Evolutionary conservation across 2,329 filamentous ascomycete species (phyloP).

Genomic region (Colletotrichum ledebouriae): DNA sequence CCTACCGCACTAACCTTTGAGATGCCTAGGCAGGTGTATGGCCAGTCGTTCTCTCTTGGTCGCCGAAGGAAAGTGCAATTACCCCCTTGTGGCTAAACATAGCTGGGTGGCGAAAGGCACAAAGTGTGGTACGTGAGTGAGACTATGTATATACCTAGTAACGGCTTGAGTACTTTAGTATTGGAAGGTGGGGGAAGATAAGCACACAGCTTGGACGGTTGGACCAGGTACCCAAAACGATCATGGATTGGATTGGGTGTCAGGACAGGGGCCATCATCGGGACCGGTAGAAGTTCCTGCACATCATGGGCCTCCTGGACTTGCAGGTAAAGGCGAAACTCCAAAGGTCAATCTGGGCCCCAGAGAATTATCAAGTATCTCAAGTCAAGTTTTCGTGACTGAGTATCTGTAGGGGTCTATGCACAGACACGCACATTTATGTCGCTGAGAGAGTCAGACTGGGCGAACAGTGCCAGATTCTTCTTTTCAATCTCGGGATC

Average conservation of each 20-base stretch:
- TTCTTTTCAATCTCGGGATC: too few relatives aligned
- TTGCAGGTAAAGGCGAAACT: slow-evolving; percentile 1
- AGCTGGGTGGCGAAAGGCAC: too few relatives aligned
- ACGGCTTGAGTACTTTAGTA: neutral
- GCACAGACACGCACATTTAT: neutral
- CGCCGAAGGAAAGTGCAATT: too few relatives aligned
- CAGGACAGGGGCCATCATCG: neutral
- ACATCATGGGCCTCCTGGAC: slow-evolving; percentile 18
- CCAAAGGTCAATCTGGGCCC: neutral
- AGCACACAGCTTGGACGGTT: neutral
- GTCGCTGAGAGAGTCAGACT: neutral
- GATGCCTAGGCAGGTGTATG: too few relatives aligned
- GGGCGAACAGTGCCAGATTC: neutral
- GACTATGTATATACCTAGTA: neutral
- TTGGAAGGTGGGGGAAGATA: neutral
- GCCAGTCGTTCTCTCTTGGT: too few relatives aligned
- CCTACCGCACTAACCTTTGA: too few relatives aligned
- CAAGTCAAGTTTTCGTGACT: slow-evolving; percentile 12
- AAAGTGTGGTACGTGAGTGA: slow-evolving; percentile 14
- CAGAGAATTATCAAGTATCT: slow-evolving; percentile 15
- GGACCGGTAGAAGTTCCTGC: slow-evolving; percentile 28
- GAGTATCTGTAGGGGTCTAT: neutral
- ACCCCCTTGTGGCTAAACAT: too few relatives aligned
- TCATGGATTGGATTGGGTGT: neutral
- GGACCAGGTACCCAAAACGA: slow-evolving; percentile 15